Base-by-base conservation (phyloP, 2,329 filamentous ascomycete species). In the Venturia asperata region DNA sequence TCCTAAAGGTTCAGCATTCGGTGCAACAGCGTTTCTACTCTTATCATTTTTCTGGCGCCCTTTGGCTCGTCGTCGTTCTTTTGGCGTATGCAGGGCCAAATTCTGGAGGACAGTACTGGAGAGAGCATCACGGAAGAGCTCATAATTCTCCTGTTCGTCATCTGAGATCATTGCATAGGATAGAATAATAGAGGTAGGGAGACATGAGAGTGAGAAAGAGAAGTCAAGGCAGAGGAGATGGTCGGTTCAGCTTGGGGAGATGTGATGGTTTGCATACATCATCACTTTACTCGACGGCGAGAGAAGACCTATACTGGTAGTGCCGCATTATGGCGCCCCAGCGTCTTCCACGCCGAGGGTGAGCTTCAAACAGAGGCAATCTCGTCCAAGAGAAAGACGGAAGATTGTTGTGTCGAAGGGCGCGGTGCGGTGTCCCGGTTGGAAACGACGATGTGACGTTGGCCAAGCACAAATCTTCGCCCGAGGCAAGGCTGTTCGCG, bases 111-210 rank as follows among this genome's bases (percentile, higher is more conserved):
- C 79, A 0, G 85, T 81, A 19, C 84, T 84, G 10, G 89, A 89
- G 67, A 94, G 78, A 71, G 85, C 90, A 71, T 94, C 91, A 64
- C 88, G 82, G 74, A 94, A 92, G 60, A 85, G 78, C 63, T 86
- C 83, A 73, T 85, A 88, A 70, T 90, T 90, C n/a, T 67, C n/a
- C 49, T 67, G 49, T 47, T 66, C 62, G 7, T 65, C 21, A 41
- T 64, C 63, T n/a, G 52, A 15, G 6, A 42, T 3, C 63, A 64
- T 64, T 30, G 52, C 13, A 10, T 6, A 7, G 15, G 49, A 34
- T 15, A 17, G 15, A 55, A 1, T 34, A 55, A 24, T 7, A 17
- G 2, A 58, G 37, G 4, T 56, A 34, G 5, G 30, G 27, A 19
- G 27, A 13, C 15, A 5, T 6, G 19, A 37, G 52, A 37, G 17